phyloP scores from a whole-genome alignment of 352 stramenopile species.

The Pseudoperonospora humuli region DNA sequence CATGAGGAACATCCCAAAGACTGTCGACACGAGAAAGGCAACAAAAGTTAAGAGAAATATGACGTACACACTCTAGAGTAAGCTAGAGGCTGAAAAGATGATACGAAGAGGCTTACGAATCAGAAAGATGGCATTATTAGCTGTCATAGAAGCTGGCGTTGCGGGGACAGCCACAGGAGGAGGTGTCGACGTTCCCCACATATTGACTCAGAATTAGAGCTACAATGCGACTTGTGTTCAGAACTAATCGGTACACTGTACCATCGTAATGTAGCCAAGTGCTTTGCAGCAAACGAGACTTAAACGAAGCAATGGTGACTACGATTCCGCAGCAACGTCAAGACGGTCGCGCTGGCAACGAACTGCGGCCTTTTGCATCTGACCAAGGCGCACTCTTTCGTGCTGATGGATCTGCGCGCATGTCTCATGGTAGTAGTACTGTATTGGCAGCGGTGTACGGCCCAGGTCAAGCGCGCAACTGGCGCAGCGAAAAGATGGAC shows the following conservation, averaged over 20 bases:
- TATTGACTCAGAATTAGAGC: no score
- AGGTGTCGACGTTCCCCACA: slow-evolving; percentile 15
- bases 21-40: slow-evolving; percentile 12
- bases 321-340: slow-evolving; percentile 36
- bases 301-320: slow-evolving; percentile 30
- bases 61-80: not conserved
- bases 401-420: slow-evolving; percentile 68
- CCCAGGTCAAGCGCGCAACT: slow-evolving; percentile 64
- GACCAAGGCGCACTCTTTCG: slow-evolving; percentile 74
- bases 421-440: slow-evolving; percentile 66
- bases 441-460: slow-evolving; percentile 74
- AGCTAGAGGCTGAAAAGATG: not conserved
- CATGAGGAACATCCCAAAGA: slow-evolving; percentile 64
- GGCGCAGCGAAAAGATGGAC: slow-evolving; percentile 57
- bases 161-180: slow-evolving; percentile 5
- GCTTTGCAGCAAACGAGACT: not conserved
- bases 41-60: slow-evolving; percentile 5
- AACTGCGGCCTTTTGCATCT: slow-evolving; percentile 64
- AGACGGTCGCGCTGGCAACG: slow-evolving; percentile 65
- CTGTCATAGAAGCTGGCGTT: slow-evolving; percentile 28
- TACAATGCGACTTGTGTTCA: no score
- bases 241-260: slow-evolving; percentile 14
- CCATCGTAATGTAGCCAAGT: slow-evolving; percentile 3
- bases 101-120: slow-evolving; percentile 32
- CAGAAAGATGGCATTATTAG: slow-evolving; percentile 61